A percentile compares a stretch with the other conserved stretches of the same genome.
Conservation (phyloP, 2,329 filamentous ascomycete genomes). For the Aspergillus novofumigatus region DNA sequence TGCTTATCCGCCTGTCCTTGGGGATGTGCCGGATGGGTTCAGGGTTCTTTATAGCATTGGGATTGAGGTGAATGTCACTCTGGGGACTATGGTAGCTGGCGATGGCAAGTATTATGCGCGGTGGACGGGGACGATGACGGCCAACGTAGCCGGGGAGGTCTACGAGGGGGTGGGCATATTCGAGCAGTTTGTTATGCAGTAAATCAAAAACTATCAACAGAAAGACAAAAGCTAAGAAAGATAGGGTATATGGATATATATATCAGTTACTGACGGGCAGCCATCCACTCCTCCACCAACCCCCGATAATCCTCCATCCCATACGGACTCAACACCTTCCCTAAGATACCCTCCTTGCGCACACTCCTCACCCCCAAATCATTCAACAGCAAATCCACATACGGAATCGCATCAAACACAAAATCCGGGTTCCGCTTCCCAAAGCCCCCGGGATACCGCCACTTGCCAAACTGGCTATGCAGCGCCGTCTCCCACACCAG, state of each 20-base stretch:
- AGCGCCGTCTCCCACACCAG: slow-evolving; percentile 56
- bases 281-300: slow-evolving; percentile 39
- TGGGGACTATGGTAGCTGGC: slow-evolving; percentile 6
- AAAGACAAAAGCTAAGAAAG: neutral
- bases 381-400: slow-evolving; percentile 62
- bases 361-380: slow-evolving; percentile 59
- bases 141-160: slow-evolving; percentile 2
- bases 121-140: slow-evolving; percentile 19
- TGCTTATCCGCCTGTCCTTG: slow-evolving; percentile 1
- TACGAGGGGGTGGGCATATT: slow-evolving; percentile 19
- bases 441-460: slow-evolving; percentile 60
- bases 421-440: slow-evolving; percentile 57
- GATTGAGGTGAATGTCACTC: slow-evolving; percentile 12
- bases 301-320: slow-evolving; percentile 38
- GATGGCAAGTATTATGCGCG: slow-evolving; percentile 18
- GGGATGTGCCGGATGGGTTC: slow-evolving; percentile 10
- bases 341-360: slow-evolving; percentile 31
- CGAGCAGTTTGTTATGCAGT: slow-evolving; percentile 18
- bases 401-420: slow-evolving; percentile 72
- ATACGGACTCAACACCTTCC: slow-evolving; percentile 37
- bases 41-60: slow-evolving; percentile 2
- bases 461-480: slow-evolving; percentile 64
- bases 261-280: neutral
- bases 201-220: neutral
- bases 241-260: neutral